A percentile compares a stretch with the other conserved stretches of the same genome.
phyloP scores from a whole-genome alignment of 306 rosid genomes.

The Dalbergia cultrata region DNA sequence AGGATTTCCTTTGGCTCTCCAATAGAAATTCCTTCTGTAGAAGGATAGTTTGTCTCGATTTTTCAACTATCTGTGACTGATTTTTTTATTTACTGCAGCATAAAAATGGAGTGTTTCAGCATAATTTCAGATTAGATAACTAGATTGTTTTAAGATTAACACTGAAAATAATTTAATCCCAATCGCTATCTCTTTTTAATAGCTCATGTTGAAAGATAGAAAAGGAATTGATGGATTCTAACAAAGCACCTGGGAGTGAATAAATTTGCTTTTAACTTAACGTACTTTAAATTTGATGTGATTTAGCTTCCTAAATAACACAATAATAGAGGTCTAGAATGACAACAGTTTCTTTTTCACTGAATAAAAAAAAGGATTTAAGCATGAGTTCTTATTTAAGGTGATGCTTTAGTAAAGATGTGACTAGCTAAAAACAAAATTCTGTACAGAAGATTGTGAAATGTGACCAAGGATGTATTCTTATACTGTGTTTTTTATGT shows the following conservation, averaged over 20 bases:
- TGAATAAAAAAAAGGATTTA: not conserved
- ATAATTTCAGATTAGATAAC: slow-evolving; percentile 4
- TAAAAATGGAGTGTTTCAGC: slow-evolving; percentile 4
- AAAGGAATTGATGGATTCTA: slow-evolving; percentile 18
- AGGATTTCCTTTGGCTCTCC: slow-evolving; percentile 8
- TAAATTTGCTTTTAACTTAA: not conserved
- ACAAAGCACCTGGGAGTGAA: not conserved
- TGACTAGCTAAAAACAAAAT: not conserved
- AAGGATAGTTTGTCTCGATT: not conserved
- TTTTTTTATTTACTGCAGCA: slow-evolving; percentile 8
- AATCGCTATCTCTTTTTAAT: not conserved
- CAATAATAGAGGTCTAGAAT: not conserved
- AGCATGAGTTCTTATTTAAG: not conserved
- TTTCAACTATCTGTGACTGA: not conserved
- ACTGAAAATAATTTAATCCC: slow-evolving; percentile 25
- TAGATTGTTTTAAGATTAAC: slow-evolving; percentile 10
- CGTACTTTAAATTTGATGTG: slow-evolving; percentile 18
- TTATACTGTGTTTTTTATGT: slow-evolving; percentile 12
- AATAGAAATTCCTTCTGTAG: not conserved
- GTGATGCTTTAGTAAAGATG: slow-evolving; percentile 15
- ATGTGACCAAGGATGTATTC: slow-evolving; percentile 22
- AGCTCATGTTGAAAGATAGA: not conserved
- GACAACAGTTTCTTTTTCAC: slow-evolving; percentile 3
- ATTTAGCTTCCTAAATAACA: slow-evolving; percentile 1
- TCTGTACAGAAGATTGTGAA: not conserved